Evolutionary conservation across 768 basidiomycete species (phyloP), one percentile per base, ranked within the genome.

Genomic region (Mycena polygramma): DNA sequence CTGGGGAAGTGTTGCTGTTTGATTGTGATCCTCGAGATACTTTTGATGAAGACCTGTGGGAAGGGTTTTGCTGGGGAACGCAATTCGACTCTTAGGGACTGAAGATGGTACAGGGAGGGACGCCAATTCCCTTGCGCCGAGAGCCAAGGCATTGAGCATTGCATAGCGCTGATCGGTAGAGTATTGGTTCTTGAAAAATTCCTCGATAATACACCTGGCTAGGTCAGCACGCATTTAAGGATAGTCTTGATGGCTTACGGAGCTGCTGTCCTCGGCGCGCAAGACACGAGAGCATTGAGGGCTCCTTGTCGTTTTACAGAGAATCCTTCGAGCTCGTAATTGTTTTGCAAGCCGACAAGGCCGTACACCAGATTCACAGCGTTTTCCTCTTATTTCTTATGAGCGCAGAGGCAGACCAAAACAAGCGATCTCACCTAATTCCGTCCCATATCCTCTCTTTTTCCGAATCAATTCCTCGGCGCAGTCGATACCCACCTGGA

Each of bases 161-260:
- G 90, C 88, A 70, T 89, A 93, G 10, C 97, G 91, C 74, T 98
- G 96, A 37, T 91, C 87, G 20, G 89, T 88, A 0, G 98, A 97
- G 79, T 97, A 98, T 72, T 97, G 95, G 57, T 93, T 94, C 74
- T 91, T 91, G 83, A 99, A 99, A 80, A 96, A 97, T 76, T 98
- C 94, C 77, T 97, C 95, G 61, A 95, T 91, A 13, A 98, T 83
- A 41, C 89, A 86, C 4, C 97, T 98, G 76, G 37, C 73, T 9
- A 69, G 39, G 26, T 53, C 36, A 26, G 57, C 41, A 41, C 51
- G 30, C 30, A 30, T 30, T 30, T 15, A 22, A 10, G 48, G 63
- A 70, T 52, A 6, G 69, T 22, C 5, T 7, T 11, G 43, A 14
- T 19, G 30, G 88, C 96, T 76, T 77, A 99, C 97, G 91, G 92